Percentiles rank a stretch among this genome's conserved stretches.
phyloP scores from a whole-genome alignment of 495 filamentous ascomycete species.

The Trichoderma gamsii region DNA sequence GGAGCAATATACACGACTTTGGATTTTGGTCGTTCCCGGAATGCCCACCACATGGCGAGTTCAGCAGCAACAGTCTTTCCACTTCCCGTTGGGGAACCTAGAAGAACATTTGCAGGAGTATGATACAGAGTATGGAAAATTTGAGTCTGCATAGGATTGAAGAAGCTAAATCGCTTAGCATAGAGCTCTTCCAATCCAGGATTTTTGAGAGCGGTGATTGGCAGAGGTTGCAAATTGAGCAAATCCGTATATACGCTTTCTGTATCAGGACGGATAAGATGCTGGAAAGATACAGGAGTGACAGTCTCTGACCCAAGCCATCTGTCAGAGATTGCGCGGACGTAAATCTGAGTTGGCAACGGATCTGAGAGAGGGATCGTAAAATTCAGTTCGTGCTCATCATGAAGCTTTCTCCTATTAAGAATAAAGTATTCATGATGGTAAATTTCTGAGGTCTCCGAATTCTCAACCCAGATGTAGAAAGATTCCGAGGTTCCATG shows the following conservation, averaged over 20 bases:
- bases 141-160: conserved; percentile 99
- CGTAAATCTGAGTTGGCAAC: conserved; percentile 89
- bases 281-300: conserved; percentile 90
- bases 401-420: conserved; percentile 77
- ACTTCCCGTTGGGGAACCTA: conserved; percentile 95
- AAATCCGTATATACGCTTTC: conserved; percentile 96
- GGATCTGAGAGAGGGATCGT: conserved; percentile 94
- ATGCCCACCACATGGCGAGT: conserved; percentile 99
- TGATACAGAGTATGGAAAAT: conserved; percentile 95
- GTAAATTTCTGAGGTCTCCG: conserved; percentile 94
- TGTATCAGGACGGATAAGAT: conserved; percentile 93
- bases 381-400: conserved; percentile 95
- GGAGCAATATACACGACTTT: conserved; percentile 99
- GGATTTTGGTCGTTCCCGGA: conserved; percentile 87
- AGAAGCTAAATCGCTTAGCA: conserved; percentile 79
- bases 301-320: conserved; percentile 99
- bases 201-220: conserved; percentile 83
- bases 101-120: conserved; percentile 80
- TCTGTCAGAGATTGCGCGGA: conserved; percentile 86
- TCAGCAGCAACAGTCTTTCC: conserved; percentile 96
- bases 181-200: conserved; percentile 83
- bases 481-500: conserved; percentile 93
- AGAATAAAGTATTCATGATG: conserved; percentile 97
- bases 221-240: conserved; percentile 83
- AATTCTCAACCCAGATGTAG: conserved; percentile 99